Conservation (phyloP, 305 asterid species). For the Galium porrigens region DNA sequence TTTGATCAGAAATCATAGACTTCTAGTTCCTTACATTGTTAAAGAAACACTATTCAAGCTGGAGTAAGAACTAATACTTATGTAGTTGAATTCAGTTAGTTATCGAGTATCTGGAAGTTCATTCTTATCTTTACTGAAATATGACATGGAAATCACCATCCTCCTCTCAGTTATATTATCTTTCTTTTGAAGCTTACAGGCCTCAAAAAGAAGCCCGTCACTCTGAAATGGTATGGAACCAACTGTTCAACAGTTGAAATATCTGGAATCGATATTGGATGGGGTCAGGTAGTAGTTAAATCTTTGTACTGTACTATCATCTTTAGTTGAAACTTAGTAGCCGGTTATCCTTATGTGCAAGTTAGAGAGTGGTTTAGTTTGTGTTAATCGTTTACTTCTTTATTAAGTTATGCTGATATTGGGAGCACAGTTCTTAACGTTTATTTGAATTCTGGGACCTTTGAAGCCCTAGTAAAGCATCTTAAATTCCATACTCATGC, state of each 20-base stretch:
- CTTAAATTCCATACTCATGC: slow-evolving; percentile 1
- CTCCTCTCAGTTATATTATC: slow-evolving; percentile 2
- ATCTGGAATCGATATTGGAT: slow-evolving; percentile 92
- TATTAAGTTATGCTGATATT: neutral
- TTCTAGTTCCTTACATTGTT: neutral
- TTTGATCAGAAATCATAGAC: neutral
- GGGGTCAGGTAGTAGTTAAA: slow-evolving; percentile 79
- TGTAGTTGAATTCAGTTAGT: neutral
- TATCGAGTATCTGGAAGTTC: neutral
- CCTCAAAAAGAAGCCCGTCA: slow-evolving; percentile 42
- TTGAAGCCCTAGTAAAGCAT: slow-evolving; percentile 6
- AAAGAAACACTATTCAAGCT: neutral
- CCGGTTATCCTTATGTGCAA: neutral
- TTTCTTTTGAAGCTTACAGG: slow-evolving; percentile 66
- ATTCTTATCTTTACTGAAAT: neutral
- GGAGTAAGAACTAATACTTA: neutral
- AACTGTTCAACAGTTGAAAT: slow-evolving; percentile 49
- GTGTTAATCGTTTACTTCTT: neutral
- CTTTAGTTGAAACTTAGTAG: neutral
- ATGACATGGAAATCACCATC: neutral
- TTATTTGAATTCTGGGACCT: slow-evolving; percentile 6
- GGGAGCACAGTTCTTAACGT: slow-evolving; percentile 6
- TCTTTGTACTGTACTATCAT: neutral
- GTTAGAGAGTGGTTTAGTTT: neutral
- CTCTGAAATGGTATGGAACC: slow-evolving; percentile 48